A percentile compares a stretch with the other conserved stretches of the same genome.
phyloP scores from a whole-genome alignment of 345 rosid species.

The Camelina neglecta region DNA sequence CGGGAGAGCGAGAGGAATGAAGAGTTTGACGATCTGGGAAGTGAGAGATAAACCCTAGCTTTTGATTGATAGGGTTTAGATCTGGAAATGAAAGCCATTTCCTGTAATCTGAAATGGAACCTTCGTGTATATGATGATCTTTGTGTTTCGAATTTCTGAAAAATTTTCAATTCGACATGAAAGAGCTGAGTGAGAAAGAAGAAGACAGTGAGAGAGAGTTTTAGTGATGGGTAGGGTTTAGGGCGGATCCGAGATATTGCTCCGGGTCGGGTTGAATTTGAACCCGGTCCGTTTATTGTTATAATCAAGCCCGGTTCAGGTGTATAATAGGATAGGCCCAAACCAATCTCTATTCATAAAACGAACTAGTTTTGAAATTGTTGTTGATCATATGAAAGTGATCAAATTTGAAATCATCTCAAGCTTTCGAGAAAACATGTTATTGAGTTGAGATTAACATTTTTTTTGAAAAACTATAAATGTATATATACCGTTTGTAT shows the following conservation, averaged over 20 bases:
- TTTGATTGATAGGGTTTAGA: conserved; percentile 50
- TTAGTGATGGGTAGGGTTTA: conserved; percentile 37
- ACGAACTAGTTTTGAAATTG: no score
- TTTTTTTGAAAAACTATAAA: no score
- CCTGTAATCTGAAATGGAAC: not conserved
- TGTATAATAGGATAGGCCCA: conserved; percentile 9
- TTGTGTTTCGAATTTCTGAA: not conserved
- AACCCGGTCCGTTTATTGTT: conserved; percentile 17
- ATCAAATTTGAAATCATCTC: no score
- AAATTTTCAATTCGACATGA: conserved; percentile 14
- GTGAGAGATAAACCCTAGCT: conserved; percentile 43
- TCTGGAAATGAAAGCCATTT: conserved; percentile 57
- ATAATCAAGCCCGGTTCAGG: not conserved
- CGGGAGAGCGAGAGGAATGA: conserved; percentile 38
- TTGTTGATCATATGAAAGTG: no score
- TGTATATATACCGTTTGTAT: no score
- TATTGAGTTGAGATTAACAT: no score
- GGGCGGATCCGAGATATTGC: conserved; percentile 29
- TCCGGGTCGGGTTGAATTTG: conserved; percentile 35
- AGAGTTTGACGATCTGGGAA: conserved; percentile 46
- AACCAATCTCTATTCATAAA: no score
- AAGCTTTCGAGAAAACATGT: no score
- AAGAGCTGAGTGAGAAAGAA: not conserved
- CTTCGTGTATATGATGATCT: not conserved
- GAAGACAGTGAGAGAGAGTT: conserved; percentile 13